phyloP scores from a whole-genome alignment of 169 alveolate genomes.

The Babesia microti region DNA sequence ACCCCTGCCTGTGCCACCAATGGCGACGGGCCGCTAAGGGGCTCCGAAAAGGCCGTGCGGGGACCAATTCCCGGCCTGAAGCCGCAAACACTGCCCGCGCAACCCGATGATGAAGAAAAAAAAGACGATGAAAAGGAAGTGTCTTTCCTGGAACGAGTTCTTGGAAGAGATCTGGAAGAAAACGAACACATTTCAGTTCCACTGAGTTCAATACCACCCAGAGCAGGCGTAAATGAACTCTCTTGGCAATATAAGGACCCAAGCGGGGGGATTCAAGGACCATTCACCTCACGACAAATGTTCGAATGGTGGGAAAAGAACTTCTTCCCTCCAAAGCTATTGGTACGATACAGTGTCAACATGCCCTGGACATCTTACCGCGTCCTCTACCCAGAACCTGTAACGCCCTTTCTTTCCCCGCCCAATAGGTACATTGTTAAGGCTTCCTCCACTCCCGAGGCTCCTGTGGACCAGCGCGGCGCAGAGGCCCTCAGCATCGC shows the following conservation, averaged over 20 bases:
- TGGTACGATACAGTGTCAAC: slow-evolving; percentile 45
- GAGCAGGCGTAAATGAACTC: slow-evolving; percentile 5
- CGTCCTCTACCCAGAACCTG: slow-evolving; percentile 48
- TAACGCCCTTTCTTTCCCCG: slow-evolving; percentile 42
- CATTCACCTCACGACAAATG: slow-evolving; percentile 60
- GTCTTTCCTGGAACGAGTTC: neutral
- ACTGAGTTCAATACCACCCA: neutral
- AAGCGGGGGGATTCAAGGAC: slow-evolving; percentile 61
- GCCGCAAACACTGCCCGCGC: neutral
- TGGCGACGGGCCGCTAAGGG: too few species aligned
- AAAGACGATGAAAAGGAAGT: neutral
- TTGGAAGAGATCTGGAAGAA: too few species aligned
- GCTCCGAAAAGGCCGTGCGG: neutral
- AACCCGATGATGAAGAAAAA: neutral
- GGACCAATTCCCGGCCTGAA: neutral
- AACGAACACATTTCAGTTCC: slow-evolving; percentile 1
- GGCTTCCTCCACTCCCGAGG: too few species aligned
- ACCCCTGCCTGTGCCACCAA: too few species aligned
- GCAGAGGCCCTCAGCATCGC: too few species aligned
- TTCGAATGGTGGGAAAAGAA: slow-evolving; percentile 55
- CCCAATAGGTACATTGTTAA: slow-evolving; percentile 23
- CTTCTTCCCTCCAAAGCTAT: slow-evolving; percentile 53
- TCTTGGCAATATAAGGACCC: slow-evolving; percentile 67
- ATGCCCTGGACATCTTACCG: slow-evolving; percentile 61
- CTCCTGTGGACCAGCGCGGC: too few species aligned